Conservation (phyloP, 1,284 basidiomycete species). For the Cystobasidium sp. region DNA sequence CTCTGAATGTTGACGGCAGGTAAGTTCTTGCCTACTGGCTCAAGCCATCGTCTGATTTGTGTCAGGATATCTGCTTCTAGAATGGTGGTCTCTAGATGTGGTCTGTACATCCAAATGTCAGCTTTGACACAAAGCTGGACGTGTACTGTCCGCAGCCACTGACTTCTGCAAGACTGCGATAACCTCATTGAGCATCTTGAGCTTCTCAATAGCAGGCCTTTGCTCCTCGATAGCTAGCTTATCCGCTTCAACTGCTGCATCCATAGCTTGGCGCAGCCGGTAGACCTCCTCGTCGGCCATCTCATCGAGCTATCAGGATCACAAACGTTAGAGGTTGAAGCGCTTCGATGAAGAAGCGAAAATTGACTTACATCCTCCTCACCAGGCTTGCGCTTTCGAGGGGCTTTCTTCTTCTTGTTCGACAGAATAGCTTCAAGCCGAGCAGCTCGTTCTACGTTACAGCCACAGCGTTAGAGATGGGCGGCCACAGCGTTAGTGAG, state of each 20-base stretch:
- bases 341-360: background rate
- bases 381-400: slow-evolving; percentile 40
- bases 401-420: slow-evolving; percentile 43
- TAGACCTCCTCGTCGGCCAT: slow-evolving; percentile 92
- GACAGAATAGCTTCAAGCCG: slow-evolving; percentile 37
- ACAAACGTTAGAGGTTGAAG: background rate
- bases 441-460: slow-evolving; percentile 32
- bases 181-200: slow-evolving; percentile 81
- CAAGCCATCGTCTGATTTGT: slow-evolving; percentile 88
- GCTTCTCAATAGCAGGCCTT: slow-evolving; percentile 82
- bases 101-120: slow-evolving; percentile 60
- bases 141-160: slow-evolving; percentile 52
- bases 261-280: slow-evolving; percentile 81
- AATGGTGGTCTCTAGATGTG: slow-evolving; percentile 85
- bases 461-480: background rate
- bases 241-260: slow-evolving; percentile 82
- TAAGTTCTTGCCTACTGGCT: slow-evolving; percentile 89
- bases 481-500: background rate
- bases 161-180: slow-evolving; percentile 94
- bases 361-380: slow-evolving; percentile 30
- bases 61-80: slow-evolving; percentile 93
- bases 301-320: slow-evolving; percentile 66
- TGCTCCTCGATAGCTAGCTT: slow-evolving; percentile 78
- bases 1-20: slow-evolving; percentile 95
- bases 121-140: slow-evolving; percentile 18